Base-by-base conservation (phyloP, 2,329 filamentous ascomycete genomes). In the Trichoderma simmonsii region DNA sequence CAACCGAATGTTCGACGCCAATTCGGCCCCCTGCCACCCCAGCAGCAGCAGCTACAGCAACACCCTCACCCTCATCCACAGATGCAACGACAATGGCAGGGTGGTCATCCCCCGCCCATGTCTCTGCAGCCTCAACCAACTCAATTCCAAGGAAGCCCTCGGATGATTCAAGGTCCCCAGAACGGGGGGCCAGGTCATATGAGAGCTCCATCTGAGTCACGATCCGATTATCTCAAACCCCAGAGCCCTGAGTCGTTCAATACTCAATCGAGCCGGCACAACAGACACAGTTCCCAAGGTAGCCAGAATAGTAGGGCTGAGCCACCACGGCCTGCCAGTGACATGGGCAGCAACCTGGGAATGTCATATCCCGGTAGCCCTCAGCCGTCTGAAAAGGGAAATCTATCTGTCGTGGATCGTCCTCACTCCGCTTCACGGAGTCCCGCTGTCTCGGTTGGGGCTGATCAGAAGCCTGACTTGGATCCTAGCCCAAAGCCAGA, bases 1-100 rank as follows among this genome's bases (percentile, higher is more conserved):
- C 75, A 77, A 54, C 48, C 77, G 12, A 76, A 57, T 32, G 56
- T 75, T 21, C 57, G 51, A 24, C 60, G 36, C 5, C 64, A 71
- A 14, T 43, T 57, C 21, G 63, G 68, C 18, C 73, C 72, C 61
- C 74, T 54, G 56, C 54, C 28, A 3, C 48, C 28, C n/a, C 57
- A 39, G 30, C 36, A 34, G 21, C 69, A 59, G 3, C 43, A 24
- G 8, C 30, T 26, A 65, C 43, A 65, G 61, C 69, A 30, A 30
- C 64, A 67, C 9, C 24, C 26, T 21, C 62, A 67, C 9, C 24
- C 26, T 4, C 56, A 56, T n/a, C 36, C 32, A 21, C 67, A 57
- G 26, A 21, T 32, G 24, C 65, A 70, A n/a, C 56, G 18, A 9
- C 71, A 57, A 57, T 61, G 54, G 54, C 65, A 69, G n/a, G 65